Evolutionary conservation across 2,329 filamentous ascomycete species (phyloP).

Genomic region (Apiospora arundinis): DNA sequence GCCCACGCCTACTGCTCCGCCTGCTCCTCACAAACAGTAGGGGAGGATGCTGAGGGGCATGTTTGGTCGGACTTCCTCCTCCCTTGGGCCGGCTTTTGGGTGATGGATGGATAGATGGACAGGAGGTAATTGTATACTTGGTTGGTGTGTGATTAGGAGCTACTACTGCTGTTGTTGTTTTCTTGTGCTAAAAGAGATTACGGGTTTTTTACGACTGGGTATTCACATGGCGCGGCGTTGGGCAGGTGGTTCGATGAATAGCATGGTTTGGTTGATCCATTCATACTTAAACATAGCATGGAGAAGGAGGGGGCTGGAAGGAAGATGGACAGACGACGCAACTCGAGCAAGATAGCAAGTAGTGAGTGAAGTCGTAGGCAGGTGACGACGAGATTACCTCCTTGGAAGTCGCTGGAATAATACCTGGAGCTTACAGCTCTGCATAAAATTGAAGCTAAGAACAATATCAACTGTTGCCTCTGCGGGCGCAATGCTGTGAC

Average conservation of each 20-base stretch:
- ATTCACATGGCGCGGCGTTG: slow-evolving; percentile 18
- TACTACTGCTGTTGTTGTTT: not conserved
- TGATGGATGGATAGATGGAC: not conserved
- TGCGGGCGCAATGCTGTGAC: not conserved
- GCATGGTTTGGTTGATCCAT: slow-evolving; percentile 2
- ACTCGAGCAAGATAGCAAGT: not conserved
- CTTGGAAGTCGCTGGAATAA: not conserved
- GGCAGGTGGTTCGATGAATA: slow-evolving; percentile 12
- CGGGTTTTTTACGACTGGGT: not conserved
- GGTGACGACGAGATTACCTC: not conserved
- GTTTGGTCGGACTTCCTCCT: not conserved
- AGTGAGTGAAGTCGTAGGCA: not conserved
- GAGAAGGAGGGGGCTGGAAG: not conserved
- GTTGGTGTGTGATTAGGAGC: not conserved
- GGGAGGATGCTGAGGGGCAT: not conserved
- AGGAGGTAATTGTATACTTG: not conserved
- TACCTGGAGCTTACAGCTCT: not conserved
- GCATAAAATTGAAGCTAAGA: no score
- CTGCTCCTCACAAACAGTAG: slow-evolving; percentile 9
- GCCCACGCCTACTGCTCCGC: not conserved
- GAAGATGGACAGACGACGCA: not conserved
- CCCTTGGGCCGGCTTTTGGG: not conserved
- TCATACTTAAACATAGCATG: not conserved
- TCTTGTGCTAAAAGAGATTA: not conserved
- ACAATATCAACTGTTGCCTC: not conserved